Conservation (phyloP, 768 basidiomycete species). For the Boletus rubescentipes region DNA sequence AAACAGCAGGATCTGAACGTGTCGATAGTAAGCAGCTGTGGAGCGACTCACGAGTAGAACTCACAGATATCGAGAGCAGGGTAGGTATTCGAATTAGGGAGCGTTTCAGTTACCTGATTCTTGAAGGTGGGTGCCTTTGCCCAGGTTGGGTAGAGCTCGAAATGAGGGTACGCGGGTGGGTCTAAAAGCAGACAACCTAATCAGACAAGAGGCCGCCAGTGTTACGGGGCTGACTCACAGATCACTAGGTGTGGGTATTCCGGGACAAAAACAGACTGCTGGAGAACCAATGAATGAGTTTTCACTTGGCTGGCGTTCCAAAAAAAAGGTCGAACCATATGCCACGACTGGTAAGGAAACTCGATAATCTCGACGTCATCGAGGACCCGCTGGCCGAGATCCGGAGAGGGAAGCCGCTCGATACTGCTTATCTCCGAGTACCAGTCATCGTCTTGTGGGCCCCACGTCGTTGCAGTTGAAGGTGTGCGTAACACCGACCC, state of each 20-base stretch:
- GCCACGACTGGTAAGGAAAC: conserved; percentile 5
- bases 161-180: conserved; percentile 29
- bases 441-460: conserved; percentile 46
- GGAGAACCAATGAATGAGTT: background rate
- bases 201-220: conserved; percentile 4
- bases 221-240: conserved; percentile 21
- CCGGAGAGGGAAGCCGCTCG: conserved; percentile 52
- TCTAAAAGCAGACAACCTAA: conserved; percentile 8
- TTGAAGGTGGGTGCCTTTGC: background rate
- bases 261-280: conserved; percentile 1
- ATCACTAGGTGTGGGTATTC: conserved; percentile 29
- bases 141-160: conserved; percentile 33
- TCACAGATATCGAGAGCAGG: conserved; percentile 25
- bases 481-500: conserved; percentile 59
- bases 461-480: conserved; percentile 47
- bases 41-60: background rate
- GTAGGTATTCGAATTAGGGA: conserved; percentile 14
- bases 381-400: conserved; percentile 54
- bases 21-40: conserved; percentile 14
- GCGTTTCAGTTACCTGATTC: background rate
- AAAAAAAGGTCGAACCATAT: conserved; percentile 12
- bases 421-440: conserved; percentile 36
- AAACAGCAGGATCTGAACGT: conserved; percentile 38
- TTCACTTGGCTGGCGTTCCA: background rate
- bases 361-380: conserved; percentile 51